A percentile compares a stretch with the other conserved stretches of the same genome.
Evolutionary conservation across 108 stramenopile species (phyloP).

Genomic region (Parietichytrium sp.): DNA sequence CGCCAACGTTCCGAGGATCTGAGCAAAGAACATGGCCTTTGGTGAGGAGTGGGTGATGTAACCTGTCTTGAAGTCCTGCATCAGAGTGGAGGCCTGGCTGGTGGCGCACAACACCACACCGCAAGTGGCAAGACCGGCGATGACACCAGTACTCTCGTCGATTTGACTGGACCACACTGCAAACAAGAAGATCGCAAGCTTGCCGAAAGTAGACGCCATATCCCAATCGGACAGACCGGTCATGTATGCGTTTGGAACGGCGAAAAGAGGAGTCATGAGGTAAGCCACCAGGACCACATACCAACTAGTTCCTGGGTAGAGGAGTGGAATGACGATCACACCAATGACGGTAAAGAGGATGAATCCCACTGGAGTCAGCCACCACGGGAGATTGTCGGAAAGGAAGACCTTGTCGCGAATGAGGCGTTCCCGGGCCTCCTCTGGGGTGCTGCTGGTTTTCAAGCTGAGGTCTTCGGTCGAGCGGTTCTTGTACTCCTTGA

Average conservation of each 20-base stretch:
- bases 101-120: slow-evolving; percentile 14
- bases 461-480: neutral
- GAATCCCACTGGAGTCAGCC: neutral
- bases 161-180: neutral
- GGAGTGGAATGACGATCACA: neutral
- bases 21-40: slow-evolving; percentile 25
- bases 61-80: slow-evolving; percentile 36
- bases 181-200: slow-evolving; percentile 25
- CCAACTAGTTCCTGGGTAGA: slow-evolving; percentile 10
- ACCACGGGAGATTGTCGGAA: neutral
- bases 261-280: slow-evolving; percentile 6
- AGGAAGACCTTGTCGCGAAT: neutral
- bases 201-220: slow-evolving; percentile 33
- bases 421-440: neutral
- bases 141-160: neutral
- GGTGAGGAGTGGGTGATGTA: slow-evolving; percentile 13
- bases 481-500: neutral
- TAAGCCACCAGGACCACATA: slow-evolving; percentile 20
- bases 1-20: neutral
- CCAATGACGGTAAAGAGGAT: neutral
- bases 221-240: slow-evolving; percentile 34
- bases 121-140: slow-evolving; percentile 24
- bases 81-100: neutral
- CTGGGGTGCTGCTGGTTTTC: slow-evolving; percentile 2
- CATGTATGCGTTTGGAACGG: slow-evolving; percentile 8